Evolutionary conservation across 1,284 basidiomycete genomes (phyloP).

Genomic region (Porphyrellus sp.): DNA sequence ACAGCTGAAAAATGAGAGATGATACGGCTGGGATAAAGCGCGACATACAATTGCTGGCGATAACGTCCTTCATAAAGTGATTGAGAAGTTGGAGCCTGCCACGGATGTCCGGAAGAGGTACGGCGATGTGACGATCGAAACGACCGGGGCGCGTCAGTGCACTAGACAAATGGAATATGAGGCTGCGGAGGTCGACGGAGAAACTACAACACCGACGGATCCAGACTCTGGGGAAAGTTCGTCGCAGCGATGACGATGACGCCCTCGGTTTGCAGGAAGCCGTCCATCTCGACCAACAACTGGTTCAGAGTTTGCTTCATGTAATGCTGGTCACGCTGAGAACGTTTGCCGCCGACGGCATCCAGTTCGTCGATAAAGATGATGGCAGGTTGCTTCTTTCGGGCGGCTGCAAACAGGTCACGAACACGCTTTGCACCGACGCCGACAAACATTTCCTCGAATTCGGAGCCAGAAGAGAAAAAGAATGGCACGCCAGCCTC

Average conservation of each 20-base stretch:
- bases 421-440: conserved; percentile 95
- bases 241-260: conserved; percentile 94
- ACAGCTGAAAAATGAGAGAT: conserved; percentile 48
- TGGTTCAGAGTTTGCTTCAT: conserved; percentile 94
- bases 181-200: not conserved
- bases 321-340: conserved; percentile 83
- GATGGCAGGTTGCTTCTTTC: conserved; percentile 92
- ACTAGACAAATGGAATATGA: conserved; percentile 41
- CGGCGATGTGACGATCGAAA: conserved; percentile 89
- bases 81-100: conserved; percentile 86
- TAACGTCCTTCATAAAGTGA: conserved; percentile 85
- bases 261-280: conserved; percentile 87
- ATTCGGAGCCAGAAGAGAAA: conserved; percentile 88
- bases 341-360: conserved; percentile 91
- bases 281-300: conserved; percentile 92
- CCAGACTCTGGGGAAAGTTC: conserved; percentile 90
- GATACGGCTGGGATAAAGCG: conserved; percentile 1
- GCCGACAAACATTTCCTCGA: conserved; percentile 98
- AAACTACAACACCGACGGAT: conserved; percentile 57
- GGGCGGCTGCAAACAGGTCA: conserved; percentile 92
- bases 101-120: conserved; percentile 84
- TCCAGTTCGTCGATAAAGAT: conserved; percentile 95
- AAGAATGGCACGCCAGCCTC: conserved; percentile 95
- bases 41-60: conserved; percentile 53
- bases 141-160: conserved; percentile 91